Conservation (phyloP, 108 stramenopile species). For the Cyclostephanos tholiformis region DNA sequence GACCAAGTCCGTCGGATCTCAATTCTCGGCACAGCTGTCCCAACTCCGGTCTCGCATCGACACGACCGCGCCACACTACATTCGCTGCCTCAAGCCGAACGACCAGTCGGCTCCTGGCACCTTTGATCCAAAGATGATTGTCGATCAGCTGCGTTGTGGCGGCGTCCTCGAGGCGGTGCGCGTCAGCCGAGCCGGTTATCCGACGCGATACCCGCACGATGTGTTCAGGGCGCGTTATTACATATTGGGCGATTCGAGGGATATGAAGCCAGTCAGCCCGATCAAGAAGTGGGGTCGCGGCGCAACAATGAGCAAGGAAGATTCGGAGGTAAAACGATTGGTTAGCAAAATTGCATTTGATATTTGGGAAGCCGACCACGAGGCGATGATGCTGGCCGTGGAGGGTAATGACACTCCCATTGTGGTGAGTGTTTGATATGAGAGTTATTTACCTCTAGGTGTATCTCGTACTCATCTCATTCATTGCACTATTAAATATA, state of each 20-base stretch:
- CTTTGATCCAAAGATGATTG: slow-evolving; percentile 88
- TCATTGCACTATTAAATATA: neutral
- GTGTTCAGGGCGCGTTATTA: slow-evolving; percentile 79
- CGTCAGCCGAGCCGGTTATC: slow-evolving; percentile 95
- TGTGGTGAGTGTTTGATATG: slow-evolving; percentile 11
- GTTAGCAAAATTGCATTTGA: slow-evolving; percentile 84
- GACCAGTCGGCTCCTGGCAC: slow-evolving; percentile 77
- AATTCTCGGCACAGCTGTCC: slow-evolving; percentile 84
- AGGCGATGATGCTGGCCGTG: slow-evolving; percentile 48
- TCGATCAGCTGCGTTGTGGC: slow-evolving; percentile 91
- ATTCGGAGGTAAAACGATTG: slow-evolving; percentile 62
- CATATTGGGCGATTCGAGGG: slow-evolving; percentile 66
- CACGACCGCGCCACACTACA: slow-evolving; percentile 84
- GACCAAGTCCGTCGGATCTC: slow-evolving; percentile 80
- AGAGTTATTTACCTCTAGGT: neutral
- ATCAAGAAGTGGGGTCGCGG: slow-evolving; percentile 25
- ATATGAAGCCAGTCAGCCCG: slow-evolving; percentile 55
- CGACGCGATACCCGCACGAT: slow-evolving; percentile 89
- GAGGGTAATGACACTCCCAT: slow-evolving; percentile 44
- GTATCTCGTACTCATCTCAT: neutral
- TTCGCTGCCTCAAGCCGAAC: slow-evolving; percentile 93
- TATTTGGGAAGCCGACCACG: slow-evolving; percentile 83
- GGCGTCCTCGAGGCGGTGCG: slow-evolving; percentile 97
- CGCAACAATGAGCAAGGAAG: slow-evolving; percentile 20
- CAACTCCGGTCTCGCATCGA: slow-evolving; percentile 85